Percentiles rank a stretch among this genome's conserved stretches.
phyloP scores from a whole-genome alignment of 140 eudicot species.

The Senecio squalidus region DNA sequence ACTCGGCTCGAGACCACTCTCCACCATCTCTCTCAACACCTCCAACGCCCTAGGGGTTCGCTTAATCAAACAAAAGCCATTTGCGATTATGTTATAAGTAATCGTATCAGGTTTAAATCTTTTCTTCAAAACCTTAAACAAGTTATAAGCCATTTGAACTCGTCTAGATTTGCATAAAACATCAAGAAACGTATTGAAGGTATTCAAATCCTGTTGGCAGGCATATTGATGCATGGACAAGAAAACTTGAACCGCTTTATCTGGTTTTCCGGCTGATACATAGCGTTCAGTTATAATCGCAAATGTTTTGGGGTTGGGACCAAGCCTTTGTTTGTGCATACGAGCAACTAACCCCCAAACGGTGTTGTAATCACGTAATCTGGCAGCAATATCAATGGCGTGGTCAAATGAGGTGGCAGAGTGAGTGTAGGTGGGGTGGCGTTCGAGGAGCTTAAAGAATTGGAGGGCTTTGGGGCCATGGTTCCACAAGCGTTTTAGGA shows the following conservation, averaged over 20 bases:
- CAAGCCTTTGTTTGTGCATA: conserved; percentile 39
- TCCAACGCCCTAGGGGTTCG: conserved; percentile 59
- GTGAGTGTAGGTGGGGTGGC: not conserved
- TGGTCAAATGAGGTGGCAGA: not conserved
- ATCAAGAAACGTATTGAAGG: conserved; percentile 70
- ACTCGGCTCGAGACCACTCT: conserved; percentile 61
- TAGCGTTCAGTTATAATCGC: conserved; percentile 73
- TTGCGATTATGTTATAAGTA: conserved; percentile 69
- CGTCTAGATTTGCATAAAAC: conserved; percentile 72
- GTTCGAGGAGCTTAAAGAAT: not conserved
- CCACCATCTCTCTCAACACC: conserved; percentile 83
- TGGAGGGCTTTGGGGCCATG: not conserved
- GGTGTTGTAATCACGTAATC: conserved; percentile 19
- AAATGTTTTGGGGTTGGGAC: conserved; percentile 71
- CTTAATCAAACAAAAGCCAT: conserved; percentile 72
- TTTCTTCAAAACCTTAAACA: conserved; percentile 50
- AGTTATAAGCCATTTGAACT: conserved; percentile 70
- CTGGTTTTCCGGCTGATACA: conserved; percentile 75
- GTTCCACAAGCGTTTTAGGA: not conserved
- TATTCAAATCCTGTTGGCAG: conserved; percentile 62
- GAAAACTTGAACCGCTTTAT: conserved; percentile 64
- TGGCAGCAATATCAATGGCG: not conserved
- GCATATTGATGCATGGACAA: conserved; percentile 79
- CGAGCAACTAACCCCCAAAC: conserved; percentile 28
- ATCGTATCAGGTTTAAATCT: conserved; percentile 61